These are phyloP conservation scores for Aspergillus ostianus DNA, from an alignment of 495 filamentous ascomycete genomes.

Conservation along the genomic window DNA sequence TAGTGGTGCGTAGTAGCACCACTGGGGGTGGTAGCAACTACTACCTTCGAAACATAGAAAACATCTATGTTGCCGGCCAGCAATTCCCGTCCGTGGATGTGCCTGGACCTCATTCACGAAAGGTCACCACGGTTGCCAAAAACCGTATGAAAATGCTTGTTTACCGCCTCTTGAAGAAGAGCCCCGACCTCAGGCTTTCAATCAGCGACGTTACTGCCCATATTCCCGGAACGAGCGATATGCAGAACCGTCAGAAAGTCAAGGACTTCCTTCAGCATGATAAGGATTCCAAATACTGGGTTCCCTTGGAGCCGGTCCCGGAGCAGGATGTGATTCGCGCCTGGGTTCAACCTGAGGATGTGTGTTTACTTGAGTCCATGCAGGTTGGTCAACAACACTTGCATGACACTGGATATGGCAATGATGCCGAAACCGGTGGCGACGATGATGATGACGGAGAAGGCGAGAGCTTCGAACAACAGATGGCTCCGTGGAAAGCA, in stretches of 20 bases:
- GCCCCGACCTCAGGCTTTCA: constrained; percentile 61
- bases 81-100: constrained; percentile 88
- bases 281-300: constrained; percentile 82
- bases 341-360: constrained; percentile 92
- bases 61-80: constrained; percentile 87
- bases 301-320: constrained; percentile 71
- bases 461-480: constrained; percentile 74
- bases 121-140: constrained; percentile 91
- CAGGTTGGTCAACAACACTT: constrained; percentile 87
- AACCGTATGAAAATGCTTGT: constrained; percentile 94
- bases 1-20: constrained; percentile 79
- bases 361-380: constrained; percentile 94
- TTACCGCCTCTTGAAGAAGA: constrained; percentile 78
- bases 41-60: constrained; percentile 82
- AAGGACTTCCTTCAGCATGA: constrained; percentile 92
- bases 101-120: constrained; percentile 87
- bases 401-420: constrained; percentile 73
- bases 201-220: constrained; percentile 82
- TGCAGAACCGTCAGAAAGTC: constrained; percentile 93
- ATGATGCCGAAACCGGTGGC: constrained; percentile 69
- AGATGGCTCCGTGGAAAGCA: constrained; percentile 91
- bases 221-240: constrained; percentile 84
- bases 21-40: constrained; percentile 69
- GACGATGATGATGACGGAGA: constrained; percentile 66
- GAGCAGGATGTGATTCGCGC: constrained; percentile 73